phyloP scores from a whole-genome alignment of 495 filamentous ascomycete genomes.

The Beverwykella pulmonaria region DNA sequence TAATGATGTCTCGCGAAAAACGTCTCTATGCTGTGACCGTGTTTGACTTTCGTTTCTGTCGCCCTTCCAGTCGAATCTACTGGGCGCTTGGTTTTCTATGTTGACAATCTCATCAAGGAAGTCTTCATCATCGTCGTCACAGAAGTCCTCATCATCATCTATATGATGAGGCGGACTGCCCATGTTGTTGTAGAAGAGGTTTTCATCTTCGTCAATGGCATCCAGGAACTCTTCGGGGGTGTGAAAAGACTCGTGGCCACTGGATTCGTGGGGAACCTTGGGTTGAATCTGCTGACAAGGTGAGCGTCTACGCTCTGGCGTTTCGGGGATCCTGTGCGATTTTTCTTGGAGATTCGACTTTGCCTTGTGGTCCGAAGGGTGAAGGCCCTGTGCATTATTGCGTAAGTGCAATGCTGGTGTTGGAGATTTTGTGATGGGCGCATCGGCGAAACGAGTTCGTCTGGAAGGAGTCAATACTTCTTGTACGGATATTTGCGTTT shows the following conservation, averaged over 20 bases:
- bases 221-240: conserved; percentile 61
- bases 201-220: conserved; percentile 65
- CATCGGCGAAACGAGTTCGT: conserved; percentile 22
- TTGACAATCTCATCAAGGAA: conserved; percentile 53
- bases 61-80: conserved; percentile 36
- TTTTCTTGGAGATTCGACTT: not conserved
- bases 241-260: conserved; percentile 22
- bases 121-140: conserved; percentile 34
- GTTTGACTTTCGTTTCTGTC: conserved; percentile 11
- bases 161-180: conserved; percentile 18
- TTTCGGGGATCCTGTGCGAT: conserved; percentile 20
- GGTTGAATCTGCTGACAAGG: not conserved
- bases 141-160: conserved; percentile 30
- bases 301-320: conserved; percentile 4
- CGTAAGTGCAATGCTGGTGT: not conserved
- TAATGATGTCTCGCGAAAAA: conserved; percentile 60
- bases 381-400: not conserved
- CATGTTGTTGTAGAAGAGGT: conserved; percentile 33
- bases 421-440: not conserved
- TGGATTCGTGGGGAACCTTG: not conserved
- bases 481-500: conserved; percentile 22
- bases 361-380: not conserved
- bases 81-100: conserved; percentile 54
- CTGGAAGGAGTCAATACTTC: conserved; percentile 27
- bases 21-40: conserved; percentile 40